Base-by-base conservation (phyloP, 2,329 filamentous ascomycete genomes). In the Monilinia fructigena region DNA sequence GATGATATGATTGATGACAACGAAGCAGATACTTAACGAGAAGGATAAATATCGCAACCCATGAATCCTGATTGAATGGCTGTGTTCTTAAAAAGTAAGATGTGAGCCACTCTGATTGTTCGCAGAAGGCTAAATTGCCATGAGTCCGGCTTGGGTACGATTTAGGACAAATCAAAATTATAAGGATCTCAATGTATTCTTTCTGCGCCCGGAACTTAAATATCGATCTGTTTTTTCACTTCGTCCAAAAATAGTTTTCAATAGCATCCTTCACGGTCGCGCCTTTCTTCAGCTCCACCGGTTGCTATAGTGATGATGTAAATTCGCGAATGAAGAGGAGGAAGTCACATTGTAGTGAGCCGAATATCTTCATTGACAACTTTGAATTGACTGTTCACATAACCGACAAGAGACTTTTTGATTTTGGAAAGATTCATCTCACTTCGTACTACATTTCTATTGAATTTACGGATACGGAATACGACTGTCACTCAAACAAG, bases 391-490 rank as follows among this genome's bases (percentile, higher is more conserved):
- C 54, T 40, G 28, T 52, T 40, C 16, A 48, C 54, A 65, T 52
- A 65, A 52, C n/a, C 54, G 54, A 59, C n/a, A 59, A 50, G 47
- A 52, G 26, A n/a, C 40, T 4, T 42, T 59, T 18, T 16, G 54
- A 16, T 61, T 66, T 66, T 66, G 48, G 55, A 53, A 66, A 48
- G 31, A 45, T 53, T 52, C 63, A 60, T 65, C 55, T 26, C 55
- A 60, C 63, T 65, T 52, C 31, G 60, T 61, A 53, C 47, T 60
- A 65, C 55, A 65, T 65, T 65, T 45, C 47, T 65, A 65, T 61
- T 59, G 63, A 65, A 28, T 53, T 53, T 61, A 50, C 62, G 38
- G 42, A 20, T 55, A 20, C 62, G 42, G 38, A 59, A 59, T 47
- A 59, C 45, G 31, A 61, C 31, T 38, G 45, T 61, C 58, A 38